Evolutionary conservation across 2,329 filamentous ascomycete genomes (phyloP).

Genomic region (Aspergillus transmontanensis): DNA sequence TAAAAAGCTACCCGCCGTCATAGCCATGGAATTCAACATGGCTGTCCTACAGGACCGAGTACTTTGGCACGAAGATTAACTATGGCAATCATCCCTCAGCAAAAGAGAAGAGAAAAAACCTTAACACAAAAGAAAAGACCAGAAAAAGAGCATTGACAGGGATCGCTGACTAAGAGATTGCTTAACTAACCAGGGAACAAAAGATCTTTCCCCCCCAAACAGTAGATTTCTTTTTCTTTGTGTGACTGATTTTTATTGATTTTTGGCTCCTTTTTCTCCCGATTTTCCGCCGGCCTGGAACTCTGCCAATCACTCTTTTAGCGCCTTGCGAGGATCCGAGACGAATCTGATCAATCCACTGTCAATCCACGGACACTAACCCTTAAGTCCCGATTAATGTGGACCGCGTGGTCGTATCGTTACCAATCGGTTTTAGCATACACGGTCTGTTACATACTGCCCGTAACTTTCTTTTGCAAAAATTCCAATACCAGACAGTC

Average conservation of each 20-base stretch:
- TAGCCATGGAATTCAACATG: background rate
- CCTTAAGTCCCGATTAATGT: background rate
- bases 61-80: background rate
- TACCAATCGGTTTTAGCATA: background rate
- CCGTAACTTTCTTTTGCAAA: background rate
- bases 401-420: background rate
- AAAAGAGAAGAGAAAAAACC: background rate
- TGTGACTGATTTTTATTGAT: background rate
- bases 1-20: background rate
- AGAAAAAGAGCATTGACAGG: background rate
- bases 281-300: constrained; percentile 16
- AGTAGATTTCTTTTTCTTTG: background rate
- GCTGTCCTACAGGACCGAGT: background rate
- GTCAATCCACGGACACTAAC: constrained; percentile 13
- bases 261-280: background rate
- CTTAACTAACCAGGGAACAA: background rate
- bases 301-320: constrained; percentile 16
- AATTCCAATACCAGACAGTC: background rate
- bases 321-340: background rate
- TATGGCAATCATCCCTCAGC: background rate
- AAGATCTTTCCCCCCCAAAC: background rate
- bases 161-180: background rate
- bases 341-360: constrained; percentile 4
- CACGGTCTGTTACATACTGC: background rate
- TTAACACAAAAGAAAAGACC: background rate